A percentile compares a stretch with the other conserved stretches of the same genome.
Conservation (phyloP, 768 basidiomycete species). For the Phaffia tasmanica region DNA sequence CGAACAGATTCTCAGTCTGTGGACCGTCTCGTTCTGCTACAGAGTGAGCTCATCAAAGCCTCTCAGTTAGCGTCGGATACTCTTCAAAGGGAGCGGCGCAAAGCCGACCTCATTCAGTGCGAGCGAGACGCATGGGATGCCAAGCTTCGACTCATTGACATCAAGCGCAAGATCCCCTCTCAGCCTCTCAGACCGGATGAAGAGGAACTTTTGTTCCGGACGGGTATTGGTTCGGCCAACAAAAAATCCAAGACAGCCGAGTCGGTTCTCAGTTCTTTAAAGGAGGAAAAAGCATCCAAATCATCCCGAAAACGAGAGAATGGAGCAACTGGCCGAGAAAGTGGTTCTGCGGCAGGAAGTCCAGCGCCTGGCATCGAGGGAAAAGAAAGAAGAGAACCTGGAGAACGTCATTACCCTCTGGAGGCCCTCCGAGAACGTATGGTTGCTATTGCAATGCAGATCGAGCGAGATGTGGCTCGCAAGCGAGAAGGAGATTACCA, state of each 20-base stretch:
- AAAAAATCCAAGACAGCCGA: conserved; percentile 3
- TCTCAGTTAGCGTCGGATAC: conserved; percentile 62
- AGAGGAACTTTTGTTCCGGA: conserved; percentile 33
- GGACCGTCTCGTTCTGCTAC: conserved; percentile 74
- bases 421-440: conserved; percentile 46
- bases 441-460: conserved; percentile 49
- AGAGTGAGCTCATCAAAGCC: conserved; percentile 59
- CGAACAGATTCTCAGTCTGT: conserved; percentile 79
- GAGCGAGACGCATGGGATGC: conserved; percentile 65
- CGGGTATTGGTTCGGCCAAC: conserved; percentile 25
- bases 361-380: conserved; percentile 29
- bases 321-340: conserved; percentile 16
- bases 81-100: conserved; percentile 60
- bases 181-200: conserved; percentile 39
- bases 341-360: background rate
- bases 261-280: background rate
- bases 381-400: conserved; percentile 32
- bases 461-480: conserved; percentile 51
- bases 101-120: conserved; percentile 54
- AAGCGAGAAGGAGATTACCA: conserved; percentile 64
- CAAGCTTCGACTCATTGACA: conserved; percentile 58
- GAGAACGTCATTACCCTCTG: conserved; percentile 13
- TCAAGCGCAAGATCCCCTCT: conserved; percentile 56
- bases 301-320: conserved; percentile 16
- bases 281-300: conserved; percentile 15